These are phyloP conservation scores for Arabidopsis lyrata DNA, from an alignment of 441 rosid species.

Conservation along the genomic window DNA sequence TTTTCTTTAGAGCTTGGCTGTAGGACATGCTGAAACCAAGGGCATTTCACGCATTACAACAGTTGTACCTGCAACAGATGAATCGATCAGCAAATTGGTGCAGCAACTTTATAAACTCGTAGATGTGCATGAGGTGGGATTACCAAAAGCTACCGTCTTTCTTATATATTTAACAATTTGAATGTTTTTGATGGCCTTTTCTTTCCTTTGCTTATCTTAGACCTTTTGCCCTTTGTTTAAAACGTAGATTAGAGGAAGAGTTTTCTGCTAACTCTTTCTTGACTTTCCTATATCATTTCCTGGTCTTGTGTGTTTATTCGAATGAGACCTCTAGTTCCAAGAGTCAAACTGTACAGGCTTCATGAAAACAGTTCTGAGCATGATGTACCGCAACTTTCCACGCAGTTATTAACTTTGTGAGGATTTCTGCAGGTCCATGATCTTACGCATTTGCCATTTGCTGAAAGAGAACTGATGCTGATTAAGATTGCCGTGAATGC, in stretches of 20 bases:
- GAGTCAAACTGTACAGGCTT: slow-evolving; percentile 30
- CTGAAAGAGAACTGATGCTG: slow-evolving; percentile 74
- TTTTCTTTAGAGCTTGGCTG: slow-evolving; percentile 81
- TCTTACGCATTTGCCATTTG: slow-evolving; percentile 69
- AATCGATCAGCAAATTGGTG: slow-evolving; percentile 80
- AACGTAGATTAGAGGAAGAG: slow-evolving; percentile 20
- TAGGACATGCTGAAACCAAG: slow-evolving; percentile 83
- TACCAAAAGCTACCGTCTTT: slow-evolving; percentile 4
- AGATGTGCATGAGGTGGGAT: slow-evolving; percentile 80
- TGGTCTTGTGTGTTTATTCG: neutral
- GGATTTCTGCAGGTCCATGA: slow-evolving; percentile 61
- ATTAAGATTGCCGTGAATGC: slow-evolving; percentile 69
- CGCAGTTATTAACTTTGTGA: slow-evolving; percentile 5
- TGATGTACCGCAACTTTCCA: slow-evolving; percentile 1
- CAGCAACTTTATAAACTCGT: slow-evolving; percentile 85
- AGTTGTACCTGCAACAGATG: slow-evolving; percentile 89
- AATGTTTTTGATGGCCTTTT: slow-evolving; percentile 11
- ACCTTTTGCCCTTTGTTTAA: neutral
- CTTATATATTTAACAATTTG: slow-evolving; percentile 7
- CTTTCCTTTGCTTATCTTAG: neutral
- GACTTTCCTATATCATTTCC: neutral
- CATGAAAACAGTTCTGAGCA: slow-evolving; percentile 10
- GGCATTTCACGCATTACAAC: slow-evolving; percentile 90
- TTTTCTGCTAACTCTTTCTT: neutral
- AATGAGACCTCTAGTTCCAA: neutral